Base-by-base conservation (phyloP, 2,329 filamentous ascomycete genomes). In the Sporothrix luriei region DNA sequence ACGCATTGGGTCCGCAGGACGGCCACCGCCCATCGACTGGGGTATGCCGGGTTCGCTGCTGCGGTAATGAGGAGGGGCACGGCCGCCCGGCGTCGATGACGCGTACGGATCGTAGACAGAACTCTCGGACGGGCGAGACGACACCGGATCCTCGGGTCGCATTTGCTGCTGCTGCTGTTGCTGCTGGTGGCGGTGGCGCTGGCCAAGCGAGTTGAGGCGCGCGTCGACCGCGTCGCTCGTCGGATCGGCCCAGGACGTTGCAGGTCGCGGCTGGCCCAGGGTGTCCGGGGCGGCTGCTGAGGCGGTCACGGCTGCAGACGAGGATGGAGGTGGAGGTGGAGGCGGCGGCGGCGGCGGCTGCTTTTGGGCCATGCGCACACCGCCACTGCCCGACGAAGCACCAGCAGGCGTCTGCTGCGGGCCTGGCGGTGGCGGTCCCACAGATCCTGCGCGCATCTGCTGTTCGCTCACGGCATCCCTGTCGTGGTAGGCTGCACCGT, bases 201-300 rank as follows among this genome's bases (percentile, higher is more conserved):
- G 77, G n/a, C 75, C 73, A 70, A 80, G 76, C 73, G 76, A 69
- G 68, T 82, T 76, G 68, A 76, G 73, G 72, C 79, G 76, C 57
- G 76, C 69, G 43, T 74, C 73, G 13, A 73, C 72, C 2, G 68
- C 69, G 10, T 73, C 73, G 66, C 40, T 70, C 2, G 48, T 46
- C 5, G 69, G 7, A 26, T 69, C 68, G 14, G 67, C 70, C 72
- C 71, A 71, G 49, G n/a, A 76, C 7, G 57, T 29, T 7, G 68
- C 26, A 72, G 62, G 67, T 46, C 43, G 77, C 73, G 46, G 77
- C 77, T 38, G 70, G 33, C 40, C 24, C 49, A 61, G 24, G n/a
- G 52, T 29, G 11, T 64, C 21, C 4, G n/a, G 14, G 67, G 29
- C 6, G 57, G 69, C 69, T 55, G 70, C 64, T 26, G 62, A n/a